Percentiles rank a stretch among this genome's conserved stretches.
phyloP scores from a whole-genome alignment of 345 rosid genomes.

The Garcia nutans region DNA sequence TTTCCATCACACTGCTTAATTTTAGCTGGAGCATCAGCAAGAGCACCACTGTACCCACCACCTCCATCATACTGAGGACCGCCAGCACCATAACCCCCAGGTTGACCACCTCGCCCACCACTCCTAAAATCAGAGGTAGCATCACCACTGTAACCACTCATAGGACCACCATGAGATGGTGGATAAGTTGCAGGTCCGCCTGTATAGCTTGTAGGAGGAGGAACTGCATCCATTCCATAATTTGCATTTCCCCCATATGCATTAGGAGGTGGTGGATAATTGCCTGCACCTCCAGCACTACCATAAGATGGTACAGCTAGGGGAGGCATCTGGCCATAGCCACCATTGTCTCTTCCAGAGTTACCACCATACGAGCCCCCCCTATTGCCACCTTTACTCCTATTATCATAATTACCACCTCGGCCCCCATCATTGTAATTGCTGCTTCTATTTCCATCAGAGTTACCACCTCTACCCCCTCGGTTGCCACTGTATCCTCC shows the following conservation, averaged over 20 bases:
- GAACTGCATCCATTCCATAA: constrained; percentile 74
- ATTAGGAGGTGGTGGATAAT: constrained; percentile 57
- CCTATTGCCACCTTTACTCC: constrained; percentile 36
- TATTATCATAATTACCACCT: constrained; percentile 47
- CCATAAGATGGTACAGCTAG: constrained; percentile 64
- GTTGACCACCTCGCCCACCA: constrained; percentile 50
- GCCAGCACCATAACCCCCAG: constrained; percentile 44
- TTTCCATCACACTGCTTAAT: constrained; percentile 85
- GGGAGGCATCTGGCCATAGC: constrained; percentile 67
- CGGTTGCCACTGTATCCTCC: constrained; percentile 51
- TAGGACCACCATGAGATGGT: constrained; percentile 75
- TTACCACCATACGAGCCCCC: constrained; percentile 66
- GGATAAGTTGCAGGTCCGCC: constrained; percentile 75
- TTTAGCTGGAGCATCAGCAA: constrained; percentile 46
- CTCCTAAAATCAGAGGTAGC: constrained; percentile 50
- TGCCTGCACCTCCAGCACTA: constrained; percentile 54
- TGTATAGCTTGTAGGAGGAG: constrained; percentile 81
- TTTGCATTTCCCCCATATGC: constrained; percentile 50
- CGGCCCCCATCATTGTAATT: constrained; percentile 35
- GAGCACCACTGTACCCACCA: constrained; percentile 43
- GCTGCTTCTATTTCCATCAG: constrained; percentile 24
- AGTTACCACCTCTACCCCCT: constrained; percentile 41
- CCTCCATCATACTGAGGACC: constrained; percentile 57
- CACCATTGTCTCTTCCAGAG: constrained; percentile 65
- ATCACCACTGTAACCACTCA: constrained; percentile 63